phyloP scores from a whole-genome alignment of 495 filamentous ascomycete genomes.

The Daldinia grandis region DNA sequence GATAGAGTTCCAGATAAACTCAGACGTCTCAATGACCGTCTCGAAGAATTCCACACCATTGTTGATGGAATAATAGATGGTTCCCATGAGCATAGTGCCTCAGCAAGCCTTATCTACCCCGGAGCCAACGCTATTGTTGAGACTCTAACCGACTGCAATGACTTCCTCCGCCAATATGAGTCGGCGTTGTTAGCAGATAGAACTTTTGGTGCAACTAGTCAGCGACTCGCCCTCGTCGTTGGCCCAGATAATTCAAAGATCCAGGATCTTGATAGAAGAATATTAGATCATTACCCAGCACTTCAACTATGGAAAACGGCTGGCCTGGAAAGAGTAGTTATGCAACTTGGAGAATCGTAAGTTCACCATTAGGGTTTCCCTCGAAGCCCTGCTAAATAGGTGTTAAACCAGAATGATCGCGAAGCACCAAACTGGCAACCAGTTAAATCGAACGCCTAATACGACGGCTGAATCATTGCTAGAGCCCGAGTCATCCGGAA shows the following conservation, averaged over 20 bases:
- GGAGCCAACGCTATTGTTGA: conserved; percentile 29
- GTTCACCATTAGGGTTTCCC: not conserved
- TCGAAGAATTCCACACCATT: conserved; percentile 22
- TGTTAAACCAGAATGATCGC: conserved; percentile 12
- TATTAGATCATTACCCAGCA: conserved; percentile 28
- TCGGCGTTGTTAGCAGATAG: conserved; percentile 16
- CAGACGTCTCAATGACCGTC: conserved; percentile 29
- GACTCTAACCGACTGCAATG: conserved; percentile 39
- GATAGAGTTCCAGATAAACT: conserved; percentile 33
- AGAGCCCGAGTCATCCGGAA: conserved; percentile 10
- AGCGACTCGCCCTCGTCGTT: conserved; percentile 24
- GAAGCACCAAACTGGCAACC: not conserved
- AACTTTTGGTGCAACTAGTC: conserved; percentile 13
- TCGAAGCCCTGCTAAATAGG: conserved; percentile 4
- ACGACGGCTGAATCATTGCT: not conserved
- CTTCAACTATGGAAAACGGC: conserved; percentile 27
- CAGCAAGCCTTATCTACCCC: conserved; percentile 13
- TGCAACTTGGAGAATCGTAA: conserved; percentile 29
- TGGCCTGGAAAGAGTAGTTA: conserved; percentile 8
- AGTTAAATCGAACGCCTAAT: not conserved
- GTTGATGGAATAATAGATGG: conserved; percentile 26
- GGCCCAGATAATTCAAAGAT: conserved; percentile 31
- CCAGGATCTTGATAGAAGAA: conserved; percentile 38
- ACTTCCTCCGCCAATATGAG: conserved; percentile 40
- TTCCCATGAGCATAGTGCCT: conserved; percentile 6